phyloP scores from a whole-genome alignment of 305 asterid species.

The Fraxinus xanthoxyloides region DNA sequence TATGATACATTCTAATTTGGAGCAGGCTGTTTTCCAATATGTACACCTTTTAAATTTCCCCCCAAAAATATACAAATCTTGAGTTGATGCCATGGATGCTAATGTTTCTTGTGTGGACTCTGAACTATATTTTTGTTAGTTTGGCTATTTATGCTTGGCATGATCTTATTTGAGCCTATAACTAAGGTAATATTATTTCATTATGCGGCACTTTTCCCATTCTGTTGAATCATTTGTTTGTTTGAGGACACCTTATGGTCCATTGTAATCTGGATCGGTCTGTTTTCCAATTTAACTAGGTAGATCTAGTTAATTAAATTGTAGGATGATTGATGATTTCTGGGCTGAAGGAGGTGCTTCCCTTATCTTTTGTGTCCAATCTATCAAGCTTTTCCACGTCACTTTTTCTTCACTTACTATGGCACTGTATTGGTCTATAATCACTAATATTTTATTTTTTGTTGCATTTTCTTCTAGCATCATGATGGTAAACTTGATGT shows the following conservation, averaged over 20 bases:
- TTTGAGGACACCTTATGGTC: neutral
- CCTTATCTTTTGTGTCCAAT: conserved; percentile 6
- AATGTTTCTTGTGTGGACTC: neutral
- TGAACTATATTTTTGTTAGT: neutral
- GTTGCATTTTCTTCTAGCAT: neutral
- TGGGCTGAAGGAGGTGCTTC: neutral
- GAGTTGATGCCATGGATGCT: neutral
- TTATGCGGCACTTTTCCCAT: neutral
- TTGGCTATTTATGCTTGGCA: neutral
- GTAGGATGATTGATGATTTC: neutral
- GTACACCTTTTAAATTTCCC: neutral
- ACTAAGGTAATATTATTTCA: neutral
- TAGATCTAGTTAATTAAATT: neutral
- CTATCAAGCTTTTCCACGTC: conserved; percentile 14
- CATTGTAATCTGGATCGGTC: neutral
- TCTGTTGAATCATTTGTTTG: neutral
- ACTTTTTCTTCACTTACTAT: neutral
- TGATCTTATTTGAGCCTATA: neutral
- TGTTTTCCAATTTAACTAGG: neutral
- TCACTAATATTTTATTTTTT: neutral
- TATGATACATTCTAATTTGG: neutral
- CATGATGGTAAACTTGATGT: neutral
- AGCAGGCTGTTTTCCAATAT: conserved; percentile 6
- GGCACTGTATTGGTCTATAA: neutral
- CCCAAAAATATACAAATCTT: neutral